Percentiles rank a stretch among this genome's conserved stretches.
phyloP scores from a whole-genome alignment of 768 basidiomycete species.

The Suillus decipiens region DNA sequence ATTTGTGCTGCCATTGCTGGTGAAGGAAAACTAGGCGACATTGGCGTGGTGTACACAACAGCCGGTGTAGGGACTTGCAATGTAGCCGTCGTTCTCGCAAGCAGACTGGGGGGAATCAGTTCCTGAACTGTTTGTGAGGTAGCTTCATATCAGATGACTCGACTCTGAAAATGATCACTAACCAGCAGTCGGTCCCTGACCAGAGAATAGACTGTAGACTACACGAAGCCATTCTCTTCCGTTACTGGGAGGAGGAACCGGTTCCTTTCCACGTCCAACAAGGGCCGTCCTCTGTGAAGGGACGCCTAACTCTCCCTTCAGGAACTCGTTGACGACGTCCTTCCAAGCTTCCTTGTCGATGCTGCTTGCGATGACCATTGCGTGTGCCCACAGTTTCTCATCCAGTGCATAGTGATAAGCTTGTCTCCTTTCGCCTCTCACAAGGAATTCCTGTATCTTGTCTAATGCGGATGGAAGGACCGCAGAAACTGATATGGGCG shows the following conservation, averaged over 20 bases:
- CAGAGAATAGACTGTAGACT: conserved; percentile 82
- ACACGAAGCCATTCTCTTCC: conserved; percentile 76
- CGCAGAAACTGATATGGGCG: conserved; percentile 56
- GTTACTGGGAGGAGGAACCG: conserved; percentile 33
- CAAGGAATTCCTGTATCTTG: conserved; percentile 75
- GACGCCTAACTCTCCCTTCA: conserved; percentile 69
- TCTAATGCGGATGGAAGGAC: conserved; percentile 68
- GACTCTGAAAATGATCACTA: conserved; percentile 25
- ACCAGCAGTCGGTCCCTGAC: conserved; percentile 80
- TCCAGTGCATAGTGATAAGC: conserved; percentile 90
- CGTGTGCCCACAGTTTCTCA: conserved; percentile 92
- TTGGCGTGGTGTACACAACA: conserved; percentile 48
- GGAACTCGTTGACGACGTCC: conserved; percentile 84
- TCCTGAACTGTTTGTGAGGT: conserved; percentile 61
- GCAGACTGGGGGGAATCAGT: conserved; percentile 58
- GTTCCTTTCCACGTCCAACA: conserved; percentile 22
- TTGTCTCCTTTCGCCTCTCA: conserved; percentile 81
- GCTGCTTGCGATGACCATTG: conserved; percentile 90
- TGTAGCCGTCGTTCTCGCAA: conserved; percentile 41
- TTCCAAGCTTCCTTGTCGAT: conserved; percentile 95
- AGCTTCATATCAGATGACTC: conserved; percentile 13
- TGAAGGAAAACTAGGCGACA: conserved; percentile 63
- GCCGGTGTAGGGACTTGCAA: conserved; percentile 40
- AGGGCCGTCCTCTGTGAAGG: conserved; percentile 25
- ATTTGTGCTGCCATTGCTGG: conserved; percentile 46